Conservation (phyloP, 768 basidiomycete species). For the Russula foetens region DNA sequence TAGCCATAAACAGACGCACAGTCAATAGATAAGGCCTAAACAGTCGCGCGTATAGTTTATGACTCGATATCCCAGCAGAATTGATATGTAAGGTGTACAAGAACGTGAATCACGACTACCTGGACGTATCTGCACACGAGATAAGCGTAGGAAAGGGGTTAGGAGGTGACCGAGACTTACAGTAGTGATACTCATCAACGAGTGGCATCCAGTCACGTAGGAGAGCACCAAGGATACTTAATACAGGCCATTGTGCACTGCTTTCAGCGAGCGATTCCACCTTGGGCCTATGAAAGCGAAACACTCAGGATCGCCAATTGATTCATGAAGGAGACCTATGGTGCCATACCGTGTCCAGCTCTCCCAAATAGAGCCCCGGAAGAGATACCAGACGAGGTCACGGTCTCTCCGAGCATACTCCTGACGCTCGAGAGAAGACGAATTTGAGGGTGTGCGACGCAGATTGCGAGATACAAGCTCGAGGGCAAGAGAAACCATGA, state of each 20-base stretch:
- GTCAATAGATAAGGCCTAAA: background rate
- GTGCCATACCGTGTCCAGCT: slow-evolving; percentile 54
- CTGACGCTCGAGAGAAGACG: slow-evolving; percentile 55
- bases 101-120: slow-evolving; percentile 1
- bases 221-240: slow-evolving; percentile 62
- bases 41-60: background rate
- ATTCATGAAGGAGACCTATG: background rate
- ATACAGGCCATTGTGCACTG: slow-evolving; percentile 48
- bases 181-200: slow-evolving; percentile 88
- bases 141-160: background rate
- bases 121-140: slow-evolving; percentile 13
- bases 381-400: slow-evolving; percentile 75
- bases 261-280: slow-evolving; percentile 53
- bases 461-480: slow-evolving; percentile 70
- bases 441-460: slow-evolving; percentile 55
- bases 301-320: background rate
- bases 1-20: background rate
- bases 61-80: background rate
- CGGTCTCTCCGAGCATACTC: slow-evolving; percentile 81
- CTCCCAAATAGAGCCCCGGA: slow-evolving; percentile 83
- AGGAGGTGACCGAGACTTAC: slow-evolving; percentile 37
- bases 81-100: background rate
- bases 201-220: slow-evolving; percentile 82
- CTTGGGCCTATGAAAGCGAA: slow-evolving; percentile 48
- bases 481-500: slow-evolving; percentile 55